These are phyloP conservation scores for Corymbia citriodora DNA, from an alignment of 441 rosid genomes.

Conservation along the genomic window DNA sequence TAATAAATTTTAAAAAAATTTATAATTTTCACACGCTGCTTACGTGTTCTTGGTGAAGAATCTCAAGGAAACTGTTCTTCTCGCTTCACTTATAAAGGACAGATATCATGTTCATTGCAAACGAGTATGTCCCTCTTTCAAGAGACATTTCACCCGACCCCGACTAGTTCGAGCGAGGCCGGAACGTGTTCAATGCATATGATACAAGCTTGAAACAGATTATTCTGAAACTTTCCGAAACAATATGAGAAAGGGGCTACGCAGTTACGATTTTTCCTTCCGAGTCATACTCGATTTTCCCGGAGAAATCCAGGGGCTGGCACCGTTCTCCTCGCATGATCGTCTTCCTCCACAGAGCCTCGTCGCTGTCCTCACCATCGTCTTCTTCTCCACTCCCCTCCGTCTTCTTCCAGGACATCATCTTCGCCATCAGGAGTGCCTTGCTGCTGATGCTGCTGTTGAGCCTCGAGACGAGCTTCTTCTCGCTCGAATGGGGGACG, in stretches of 20 bases:
- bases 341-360: slow-evolving; percentile 44
- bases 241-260: not conserved
- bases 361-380: slow-evolving; percentile 12
- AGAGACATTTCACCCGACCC: not conserved
- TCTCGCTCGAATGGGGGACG: not conserved
- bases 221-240: not conserved
- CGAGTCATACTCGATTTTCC: slow-evolving; percentile 41
- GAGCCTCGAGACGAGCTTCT: slow-evolving; percentile 25
- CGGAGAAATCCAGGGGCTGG: slow-evolving; percentile 48
- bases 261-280: slow-evolving; percentile 34
- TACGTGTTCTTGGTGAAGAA: not conserved
- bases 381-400: not conserved
- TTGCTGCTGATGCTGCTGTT: slow-evolving; percentile 31
- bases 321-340: slow-evolving; percentile 54
- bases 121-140: not conserved
- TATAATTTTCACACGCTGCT: too few relatives aligned
- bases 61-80: not conserved
- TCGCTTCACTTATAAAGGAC: not conserved
- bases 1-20: too few relatives aligned
- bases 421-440: slow-evolving; percentile 36
- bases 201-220: not conserved
- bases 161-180: not conserved
- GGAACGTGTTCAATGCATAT: not conserved
- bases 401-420: slow-evolving; percentile 43
- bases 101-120: not conserved